Evolutionary conservation across 2,329 filamentous ascomycete species (phyloP), one percentile per base, ranked within the genome.

Genomic region (Huntiella savannae): DNA sequence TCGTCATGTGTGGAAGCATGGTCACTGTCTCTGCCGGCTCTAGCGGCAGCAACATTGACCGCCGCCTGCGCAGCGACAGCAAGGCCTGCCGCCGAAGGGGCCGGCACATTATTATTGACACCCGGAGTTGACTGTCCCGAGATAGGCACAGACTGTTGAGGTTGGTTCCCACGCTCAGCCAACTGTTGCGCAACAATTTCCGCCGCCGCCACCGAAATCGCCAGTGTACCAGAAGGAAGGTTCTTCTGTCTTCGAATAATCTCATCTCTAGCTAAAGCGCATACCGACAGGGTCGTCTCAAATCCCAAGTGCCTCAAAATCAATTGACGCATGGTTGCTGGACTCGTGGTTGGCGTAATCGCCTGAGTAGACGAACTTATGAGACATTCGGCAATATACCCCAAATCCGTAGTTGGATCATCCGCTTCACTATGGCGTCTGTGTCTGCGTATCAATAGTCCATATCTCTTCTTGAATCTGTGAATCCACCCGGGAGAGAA

Each of bases 401-500:
- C 63, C 32, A 79, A 66, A 53, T 77, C 71, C 45, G 72, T 67
- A 38, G 69, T 69, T 1, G 65, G 63, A 52, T 71, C 68, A 13
- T 62, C 62, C 1, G 62, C 63, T 43, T 66, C 66, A 15, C 65
- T 65, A 52, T 68, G 67, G 1, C 71, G 66, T 15, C 71, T 67
- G 53, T 75, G 71, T 44, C 72, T 68, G 33, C 71, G 58, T 40
- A 75, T 67, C 13, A 77, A 61, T 12, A 77, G 62, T 0, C 72
- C 71, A 49, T 77, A 77, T 8, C 73, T 66, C 56, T 75, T 76
- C 60, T 77, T 77, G 60, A 77, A 77, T 33, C 73, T 66, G 53
- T 77, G 73, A 49, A 77, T 76, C 73, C 73, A 77, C 36, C 73
- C 73, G 0, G 73, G 73, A 0, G 71, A 75, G 56, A 77, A 77